Conservation (phyloP, 108 stramenopile species). For the Thalassiosira profunda region DNA sequence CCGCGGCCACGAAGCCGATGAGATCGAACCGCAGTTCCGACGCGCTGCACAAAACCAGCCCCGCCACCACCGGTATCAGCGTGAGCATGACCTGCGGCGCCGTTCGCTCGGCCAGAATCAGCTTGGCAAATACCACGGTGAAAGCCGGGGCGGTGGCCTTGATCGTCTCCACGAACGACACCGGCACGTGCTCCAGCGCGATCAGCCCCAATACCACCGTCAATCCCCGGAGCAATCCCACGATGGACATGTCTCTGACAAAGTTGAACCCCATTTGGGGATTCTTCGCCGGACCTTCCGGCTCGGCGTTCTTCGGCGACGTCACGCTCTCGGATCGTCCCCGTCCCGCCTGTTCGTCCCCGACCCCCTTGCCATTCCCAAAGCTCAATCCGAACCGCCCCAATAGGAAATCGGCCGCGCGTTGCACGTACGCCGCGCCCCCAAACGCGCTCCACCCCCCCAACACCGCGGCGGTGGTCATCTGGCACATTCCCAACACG, state of each 20-base stretch:
- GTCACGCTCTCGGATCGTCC: background rate
- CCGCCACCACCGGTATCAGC: slow-evolving; percentile 45
- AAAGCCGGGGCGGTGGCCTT: slow-evolving; percentile 57
- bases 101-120: slow-evolving; percentile 45
- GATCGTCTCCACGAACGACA: slow-evolving; percentile 58
- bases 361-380: background rate
- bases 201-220: slow-evolving; percentile 53
- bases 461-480: slow-evolving; percentile 48
- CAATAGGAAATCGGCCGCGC: background rate
- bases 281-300: background rate
- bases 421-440: background rate
- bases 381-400: background rate
- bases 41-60: slow-evolving; percentile 42
- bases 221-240: slow-evolving; percentile 43
- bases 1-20: slow-evolving; percentile 52
- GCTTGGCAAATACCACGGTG: slow-evolving; percentile 41
- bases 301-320: too few relatives aligned
- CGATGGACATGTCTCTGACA: slow-evolving; percentile 42
- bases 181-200: slow-evolving; percentile 51
- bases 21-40: slow-evolving; percentile 42
- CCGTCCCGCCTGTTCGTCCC: background rate
- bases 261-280: slow-evolving; percentile 12
- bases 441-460: slow-evolving; percentile 50
- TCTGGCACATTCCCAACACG: slow-evolving; percentile 52
- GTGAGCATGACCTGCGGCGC: slow-evolving; percentile 39